These are phyloP conservation scores for Exophiala sideris DNA, from an alignment of 2,329 filamentous ascomycete species.

Conservation along the genomic window DNA sequence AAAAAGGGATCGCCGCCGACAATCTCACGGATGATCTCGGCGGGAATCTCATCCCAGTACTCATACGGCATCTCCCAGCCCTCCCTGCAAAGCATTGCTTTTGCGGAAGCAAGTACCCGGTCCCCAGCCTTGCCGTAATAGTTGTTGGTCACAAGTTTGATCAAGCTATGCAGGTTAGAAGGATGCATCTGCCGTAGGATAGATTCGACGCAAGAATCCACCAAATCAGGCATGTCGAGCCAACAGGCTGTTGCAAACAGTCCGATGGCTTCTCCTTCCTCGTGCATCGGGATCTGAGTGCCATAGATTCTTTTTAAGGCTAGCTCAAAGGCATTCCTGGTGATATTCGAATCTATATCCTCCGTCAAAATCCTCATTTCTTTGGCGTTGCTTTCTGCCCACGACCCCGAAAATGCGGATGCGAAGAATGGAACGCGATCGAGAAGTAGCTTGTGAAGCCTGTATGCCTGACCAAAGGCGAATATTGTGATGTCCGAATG, in stretches of 20 bases:
- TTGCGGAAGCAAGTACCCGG: slow-evolving; percentile 54
- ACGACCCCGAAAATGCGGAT: slow-evolving; percentile 53
- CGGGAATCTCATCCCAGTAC: slow-evolving; percentile 56
- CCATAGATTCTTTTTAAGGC: slow-evolving; percentile 55
- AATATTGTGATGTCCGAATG: slow-evolving; percentile 55
- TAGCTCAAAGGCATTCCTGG: slow-evolving; percentile 52
- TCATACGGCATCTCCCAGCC: slow-evolving; percentile 53
- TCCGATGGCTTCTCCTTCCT: slow-evolving; percentile 52
- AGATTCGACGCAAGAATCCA: slow-evolving; percentile 52
- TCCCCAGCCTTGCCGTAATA: slow-evolving; percentile 56
- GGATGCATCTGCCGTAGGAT: slow-evolving; percentile 55
- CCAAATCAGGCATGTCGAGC: slow-evolving; percentile 57
- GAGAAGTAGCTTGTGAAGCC: slow-evolving; percentile 53
- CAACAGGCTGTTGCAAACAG: slow-evolving; percentile 57
- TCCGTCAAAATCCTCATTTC: slow-evolving; percentile 53
- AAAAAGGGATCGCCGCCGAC: slow-evolving; percentile 59
- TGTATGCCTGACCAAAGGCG: slow-evolving; percentile 52
- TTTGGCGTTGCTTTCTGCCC: slow-evolving; percentile 52
- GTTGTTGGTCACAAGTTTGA: slow-evolving; percentile 53
- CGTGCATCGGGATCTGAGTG: slow-evolving; percentile 46
- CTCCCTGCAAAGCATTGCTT: slow-evolving; percentile 56
- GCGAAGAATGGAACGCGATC: slow-evolving; percentile 57
- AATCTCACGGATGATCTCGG: slow-evolving; percentile 57
- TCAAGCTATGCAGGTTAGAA: slow-evolving; percentile 47
- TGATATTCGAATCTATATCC: slow-evolving; percentile 54